A percentile compares a stretch with the other conserved stretches of the same genome.
Conservation (phyloP, 2,329 filamentous ascomycete genomes). For the Talaromyces verruculosus region DNA sequence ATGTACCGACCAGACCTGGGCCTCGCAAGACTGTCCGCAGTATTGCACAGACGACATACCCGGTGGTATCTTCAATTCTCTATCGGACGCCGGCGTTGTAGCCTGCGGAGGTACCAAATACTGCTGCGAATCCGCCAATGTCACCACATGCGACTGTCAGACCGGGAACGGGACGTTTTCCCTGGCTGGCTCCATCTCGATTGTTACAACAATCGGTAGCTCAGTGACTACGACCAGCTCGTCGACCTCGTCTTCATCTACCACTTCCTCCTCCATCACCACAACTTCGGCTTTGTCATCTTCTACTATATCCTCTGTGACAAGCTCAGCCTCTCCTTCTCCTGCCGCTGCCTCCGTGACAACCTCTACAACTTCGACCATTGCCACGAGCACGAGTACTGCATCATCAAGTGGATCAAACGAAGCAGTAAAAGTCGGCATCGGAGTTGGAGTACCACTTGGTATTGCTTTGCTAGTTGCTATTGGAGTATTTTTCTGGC, state of each 20-base stretch:
- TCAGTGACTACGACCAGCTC: constrained; percentile 1
- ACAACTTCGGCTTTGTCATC: background rate
- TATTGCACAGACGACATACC: constrained; percentile 5
- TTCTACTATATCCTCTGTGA: background rate
- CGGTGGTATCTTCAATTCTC: background rate
- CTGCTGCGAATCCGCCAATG: constrained; percentile 4
- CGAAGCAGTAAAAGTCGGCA: background rate
- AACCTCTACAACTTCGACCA: background rate
- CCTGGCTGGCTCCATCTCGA: background rate
- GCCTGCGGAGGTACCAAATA: background rate
- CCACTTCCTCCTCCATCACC: background rate
- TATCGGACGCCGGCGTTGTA: constrained; percentile 2
- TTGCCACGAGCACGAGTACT: background rate
- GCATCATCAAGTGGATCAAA: background rate
- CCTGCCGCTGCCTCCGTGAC: background rate
- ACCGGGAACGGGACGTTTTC: background rate
- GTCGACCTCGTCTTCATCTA: background rate
- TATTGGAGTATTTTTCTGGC: background rate
- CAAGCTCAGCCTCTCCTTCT: background rate
- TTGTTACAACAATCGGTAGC: constrained; percentile 1
- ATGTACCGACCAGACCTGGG: constrained; percentile 1
- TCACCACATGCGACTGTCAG: constrained; percentile 6
- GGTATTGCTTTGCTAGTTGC: background rate
- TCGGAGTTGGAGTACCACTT: background rate
- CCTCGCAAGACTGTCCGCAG: constrained; percentile 4